phyloP scores from a whole-genome alignment of 2,329 filamentous ascomycete species.

The Knufia fluminis region DNA sequence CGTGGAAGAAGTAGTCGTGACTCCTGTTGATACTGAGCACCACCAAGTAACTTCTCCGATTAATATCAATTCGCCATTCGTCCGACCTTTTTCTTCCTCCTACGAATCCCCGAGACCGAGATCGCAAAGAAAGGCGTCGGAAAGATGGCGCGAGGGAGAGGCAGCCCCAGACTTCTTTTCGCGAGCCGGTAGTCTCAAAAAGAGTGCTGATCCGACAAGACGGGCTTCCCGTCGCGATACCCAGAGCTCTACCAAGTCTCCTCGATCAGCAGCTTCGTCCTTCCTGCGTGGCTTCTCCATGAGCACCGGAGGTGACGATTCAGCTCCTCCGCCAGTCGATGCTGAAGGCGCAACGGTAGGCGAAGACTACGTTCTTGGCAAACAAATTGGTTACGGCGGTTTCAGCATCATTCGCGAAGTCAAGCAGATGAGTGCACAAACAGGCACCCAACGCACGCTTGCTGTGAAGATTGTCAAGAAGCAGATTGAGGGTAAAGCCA shows the following conservation, averaged over 20 bases:
- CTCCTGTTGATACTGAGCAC: constrained; percentile 12
- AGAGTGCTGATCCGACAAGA: constrained; percentile 12
- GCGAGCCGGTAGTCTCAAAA: constrained; percentile 20
- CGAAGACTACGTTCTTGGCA: constrained; percentile 57
- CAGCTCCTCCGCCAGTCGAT: constrained; percentile 44
- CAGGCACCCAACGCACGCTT: constrained; percentile 41
- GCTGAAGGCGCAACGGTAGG: constrained; percentile 60
- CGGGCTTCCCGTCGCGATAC: constrained; percentile 20
- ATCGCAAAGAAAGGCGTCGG: constrained; percentile 20
- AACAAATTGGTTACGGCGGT: constrained; percentile 56
- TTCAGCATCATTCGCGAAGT: constrained; percentile 61
- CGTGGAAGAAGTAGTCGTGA: constrained; percentile 14
- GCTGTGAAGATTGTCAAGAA: constrained; percentile 62
- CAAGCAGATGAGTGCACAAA: constrained; percentile 48
- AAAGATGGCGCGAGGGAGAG: constrained; percentile 24
- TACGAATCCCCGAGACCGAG: constrained; percentile 16
- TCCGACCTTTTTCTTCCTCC: constrained; percentile 15
- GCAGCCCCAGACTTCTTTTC: constrained; percentile 27
- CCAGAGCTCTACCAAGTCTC: constrained; percentile 36
- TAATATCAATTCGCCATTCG: constrained; percentile 8
- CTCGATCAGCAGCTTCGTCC: constrained; percentile 49
- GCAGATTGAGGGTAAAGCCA: constrained; percentile 44
- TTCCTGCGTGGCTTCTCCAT: constrained; percentile 43
- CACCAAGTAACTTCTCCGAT: constrained; percentile 15
- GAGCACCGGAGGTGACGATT: constrained; percentile 36